Conservation (phyloP, 116 monocot genomes). For the Zostera marina region DNA sequence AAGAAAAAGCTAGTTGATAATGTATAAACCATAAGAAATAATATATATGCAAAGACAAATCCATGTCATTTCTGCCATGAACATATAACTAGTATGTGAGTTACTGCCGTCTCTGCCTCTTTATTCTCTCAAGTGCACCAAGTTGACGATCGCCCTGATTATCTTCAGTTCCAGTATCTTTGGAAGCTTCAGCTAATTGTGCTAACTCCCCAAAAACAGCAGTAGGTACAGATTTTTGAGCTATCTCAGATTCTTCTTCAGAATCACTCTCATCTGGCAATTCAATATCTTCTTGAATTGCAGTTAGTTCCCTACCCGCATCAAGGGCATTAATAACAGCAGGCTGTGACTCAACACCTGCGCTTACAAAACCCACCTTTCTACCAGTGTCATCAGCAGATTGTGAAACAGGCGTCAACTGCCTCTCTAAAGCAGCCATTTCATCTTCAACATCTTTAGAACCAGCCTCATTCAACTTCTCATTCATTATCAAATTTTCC, state of each 20-base stretch:
- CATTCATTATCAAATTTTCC: conserved; percentile 72
- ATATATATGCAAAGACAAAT: too few species aligned
- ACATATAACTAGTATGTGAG: neutral
- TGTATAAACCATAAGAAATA: too few species aligned
- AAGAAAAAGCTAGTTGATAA: too few species aligned
- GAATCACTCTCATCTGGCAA: conserved; percentile 78
- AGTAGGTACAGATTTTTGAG: conserved; percentile 59
- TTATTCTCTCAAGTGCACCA: conserved; percentile 91
- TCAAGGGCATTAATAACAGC: conserved; percentile 17
- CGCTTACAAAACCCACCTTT: conserved; percentile 63
- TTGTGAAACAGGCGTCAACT: conserved; percentile 16
- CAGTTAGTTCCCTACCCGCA: conserved; percentile 21
- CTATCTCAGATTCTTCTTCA: conserved; percentile 41
- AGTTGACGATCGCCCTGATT: conserved; percentile 23
- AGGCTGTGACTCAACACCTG: conserved; percentile 43
- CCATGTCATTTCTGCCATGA: neutral
- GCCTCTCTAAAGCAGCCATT: conserved; percentile 84
- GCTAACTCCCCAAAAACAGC: conserved; percentile 89
- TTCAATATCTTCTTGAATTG: conserved; percentile 79
- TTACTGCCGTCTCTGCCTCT: conserved; percentile 28
- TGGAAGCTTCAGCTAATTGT: conserved; percentile 15
- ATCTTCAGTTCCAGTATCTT: conserved; percentile 24
- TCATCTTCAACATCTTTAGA: conserved; percentile 40
- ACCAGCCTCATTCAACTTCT: conserved; percentile 28
- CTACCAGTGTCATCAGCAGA: conserved; percentile 20